phyloP scores from a whole-genome alignment of 495 filamentous ascomycete species.

The Aspergillus leporis region DNA sequence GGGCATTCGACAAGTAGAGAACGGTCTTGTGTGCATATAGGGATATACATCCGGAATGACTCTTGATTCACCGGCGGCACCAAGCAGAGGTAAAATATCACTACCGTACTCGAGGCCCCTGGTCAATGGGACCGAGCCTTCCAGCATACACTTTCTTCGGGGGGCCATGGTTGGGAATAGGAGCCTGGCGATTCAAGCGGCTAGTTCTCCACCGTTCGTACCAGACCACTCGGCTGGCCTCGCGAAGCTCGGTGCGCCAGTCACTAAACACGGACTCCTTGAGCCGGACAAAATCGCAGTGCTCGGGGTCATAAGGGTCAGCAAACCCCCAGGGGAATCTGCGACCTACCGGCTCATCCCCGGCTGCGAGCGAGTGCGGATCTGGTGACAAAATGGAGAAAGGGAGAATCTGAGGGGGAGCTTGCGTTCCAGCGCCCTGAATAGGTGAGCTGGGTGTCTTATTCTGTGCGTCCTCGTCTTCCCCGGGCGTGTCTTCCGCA shows the following conservation, averaged over 20 bases:
- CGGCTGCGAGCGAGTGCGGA: constrained; percentile 72
- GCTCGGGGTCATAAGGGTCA: constrained; percentile 82
- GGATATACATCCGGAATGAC: neutral
- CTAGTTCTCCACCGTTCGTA: constrained; percentile 95
- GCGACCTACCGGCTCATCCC: constrained; percentile 62
- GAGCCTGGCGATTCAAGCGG: constrained; percentile 53
- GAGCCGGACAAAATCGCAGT: constrained; percentile 92
- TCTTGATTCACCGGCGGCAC: neutral
- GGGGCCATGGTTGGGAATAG: constrained; percentile 14
- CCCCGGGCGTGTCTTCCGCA: constrained; percentile 15
- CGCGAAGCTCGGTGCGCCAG: constrained; percentile 88
- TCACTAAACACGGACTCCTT: constrained; percentile 91
- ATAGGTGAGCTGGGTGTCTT: constrained; percentile 42
- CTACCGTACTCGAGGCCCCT: constrained; percentile 38
- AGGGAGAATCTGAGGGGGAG: constrained; percentile 57
- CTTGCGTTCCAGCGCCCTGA: constrained; percentile 25
- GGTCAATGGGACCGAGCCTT: constrained; percentile 31
- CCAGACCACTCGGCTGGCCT: constrained; percentile 89
- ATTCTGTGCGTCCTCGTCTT: constrained; percentile 22
- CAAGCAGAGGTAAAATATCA: constrained; percentile 1
- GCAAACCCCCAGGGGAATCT: constrained; percentile 97
- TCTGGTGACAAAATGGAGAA: constrained; percentile 95
- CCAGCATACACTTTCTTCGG: constrained; percentile 32
- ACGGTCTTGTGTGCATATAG: neutral
- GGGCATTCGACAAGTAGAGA: neutral